Evolutionary conservation across 352 stramenopile genomes (phyloP).

Genomic region (Blastocystis sp.): DNA sequence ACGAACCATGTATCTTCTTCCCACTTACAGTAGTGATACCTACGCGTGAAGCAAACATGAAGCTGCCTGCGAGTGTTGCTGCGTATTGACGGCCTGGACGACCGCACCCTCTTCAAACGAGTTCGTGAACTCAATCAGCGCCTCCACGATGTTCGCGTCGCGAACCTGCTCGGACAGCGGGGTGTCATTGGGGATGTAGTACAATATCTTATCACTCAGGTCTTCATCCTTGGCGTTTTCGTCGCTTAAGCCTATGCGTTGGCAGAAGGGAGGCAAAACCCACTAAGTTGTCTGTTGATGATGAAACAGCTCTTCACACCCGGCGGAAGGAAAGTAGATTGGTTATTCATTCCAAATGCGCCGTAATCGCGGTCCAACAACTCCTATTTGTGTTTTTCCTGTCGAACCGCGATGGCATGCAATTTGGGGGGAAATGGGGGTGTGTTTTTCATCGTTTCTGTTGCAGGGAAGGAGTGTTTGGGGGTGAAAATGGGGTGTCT

Average conservation of each 20-base stretch:
- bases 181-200: conserved; percentile 41
- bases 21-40: conserved; percentile 50
- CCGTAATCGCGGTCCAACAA: background rate
- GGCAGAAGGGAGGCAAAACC: background rate
- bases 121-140: conserved; percentile 55
- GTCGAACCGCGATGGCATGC: background rate
- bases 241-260: conserved; percentile 16
- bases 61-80: conserved; percentile 3
- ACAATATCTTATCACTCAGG: conserved; percentile 46
- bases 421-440: background rate
- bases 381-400: background rate
- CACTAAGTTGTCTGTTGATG: conserved; percentile 40
- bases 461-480: background rate
- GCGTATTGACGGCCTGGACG: conserved; percentile 10
- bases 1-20: conserved; percentile 57
- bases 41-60: background rate
- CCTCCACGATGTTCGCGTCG: conserved; percentile 45
- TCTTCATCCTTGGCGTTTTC: conserved; percentile 37
- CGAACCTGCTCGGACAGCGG: conserved; percentile 8
- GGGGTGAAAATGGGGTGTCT: background rate
- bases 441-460: background rate
- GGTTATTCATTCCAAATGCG: conserved; percentile 13
- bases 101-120: conserved; percentile 35
- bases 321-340: conserved; percentile 13
- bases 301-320: conserved; percentile 57